These are phyloP conservation scores for Exidia glandulosa DNA, from an alignment of 768 basidiomycete species.

Conservation along the genomic window DNA sequence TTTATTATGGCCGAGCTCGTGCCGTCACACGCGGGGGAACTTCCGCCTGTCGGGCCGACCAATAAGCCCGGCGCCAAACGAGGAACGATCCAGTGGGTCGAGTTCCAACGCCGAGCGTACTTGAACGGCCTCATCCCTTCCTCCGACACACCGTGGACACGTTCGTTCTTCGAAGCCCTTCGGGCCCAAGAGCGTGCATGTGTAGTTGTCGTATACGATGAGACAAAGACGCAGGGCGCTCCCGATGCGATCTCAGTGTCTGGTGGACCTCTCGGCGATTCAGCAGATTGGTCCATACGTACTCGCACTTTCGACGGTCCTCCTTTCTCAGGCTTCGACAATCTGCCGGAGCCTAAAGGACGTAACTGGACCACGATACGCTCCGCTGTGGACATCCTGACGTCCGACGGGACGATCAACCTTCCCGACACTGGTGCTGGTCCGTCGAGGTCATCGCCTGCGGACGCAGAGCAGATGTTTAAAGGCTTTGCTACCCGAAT, in stretches of 20 bases:
- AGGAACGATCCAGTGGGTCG: neutral
- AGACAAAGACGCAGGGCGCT: neutral
- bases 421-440: neutral
- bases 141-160: neutral
- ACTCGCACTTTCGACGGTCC: neutral
- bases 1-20: neutral
- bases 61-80: neutral
- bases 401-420: neutral
- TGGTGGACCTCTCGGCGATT: neutral
- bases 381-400: neutral
- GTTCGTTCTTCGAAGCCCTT: neutral
- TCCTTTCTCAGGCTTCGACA: neutral
- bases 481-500: neutral
- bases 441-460: neutral
- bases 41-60: neutral
- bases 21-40: neutral
- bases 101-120: neutral
- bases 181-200: neutral
- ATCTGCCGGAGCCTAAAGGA: neutral
- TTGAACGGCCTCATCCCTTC: neutral
- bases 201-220: neutral
- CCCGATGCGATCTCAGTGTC: neutral
- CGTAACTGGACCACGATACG: neutral
- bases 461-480: neutral
- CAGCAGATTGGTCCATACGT: neutral